Base-by-base conservation (phyloP, 768 basidiomycete species). In the Amyloporia xantha region DNA sequence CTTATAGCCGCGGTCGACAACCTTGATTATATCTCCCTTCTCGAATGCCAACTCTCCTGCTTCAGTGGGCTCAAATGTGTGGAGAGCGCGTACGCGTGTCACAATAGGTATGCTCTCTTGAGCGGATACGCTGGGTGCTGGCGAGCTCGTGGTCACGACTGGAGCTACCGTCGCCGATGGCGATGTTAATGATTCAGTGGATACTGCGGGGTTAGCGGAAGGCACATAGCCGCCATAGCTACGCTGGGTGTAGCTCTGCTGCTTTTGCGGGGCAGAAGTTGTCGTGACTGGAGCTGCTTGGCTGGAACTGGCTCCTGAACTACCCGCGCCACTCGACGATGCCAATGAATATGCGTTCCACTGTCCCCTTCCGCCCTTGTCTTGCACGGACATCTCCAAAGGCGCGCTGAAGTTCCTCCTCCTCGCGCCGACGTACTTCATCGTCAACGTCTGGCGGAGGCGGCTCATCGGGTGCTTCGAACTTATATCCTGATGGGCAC, bases 341-440 rank as follows among this genome's bases (percentile, higher is more conserved):
- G 52, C 63, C 44, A 58, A 71, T 1, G 72, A 61, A 56, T 78
- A 77, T 6, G 68, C 62, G 1, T 70, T 53, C 76, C 82, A 83
- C 27, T 75, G 71, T 4, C 62, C 57, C 41, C 90, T 75, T 1
- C 92, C 93, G 10, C 93, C 93, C 54, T 84, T 86, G 62, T 97
- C 93, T 47, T 84, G 82, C 70, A 92, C 84, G n/a, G 87, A 91
- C 70, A 96, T 82, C 61, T 95, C 93, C 23, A 98, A 73, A 0
- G n/a, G 85, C 95, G 4, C 92, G 81, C 60, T 92, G 89, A 2
- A 98, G 81, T 56, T 98, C 95, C 60, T 95, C 95, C 59, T 97
- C 95, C 62, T 98, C 95, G 51, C 79, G 78, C 11, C 90, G 74
- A 11, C 88, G 78, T 37, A 81, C 78, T 11, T 89, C 90, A 52